A percentile compares a stretch with the other conserved stretches of the same genome.
Conservation (phyloP, 768 basidiomycete genomes). For the Nidularia sp. region DNA sequence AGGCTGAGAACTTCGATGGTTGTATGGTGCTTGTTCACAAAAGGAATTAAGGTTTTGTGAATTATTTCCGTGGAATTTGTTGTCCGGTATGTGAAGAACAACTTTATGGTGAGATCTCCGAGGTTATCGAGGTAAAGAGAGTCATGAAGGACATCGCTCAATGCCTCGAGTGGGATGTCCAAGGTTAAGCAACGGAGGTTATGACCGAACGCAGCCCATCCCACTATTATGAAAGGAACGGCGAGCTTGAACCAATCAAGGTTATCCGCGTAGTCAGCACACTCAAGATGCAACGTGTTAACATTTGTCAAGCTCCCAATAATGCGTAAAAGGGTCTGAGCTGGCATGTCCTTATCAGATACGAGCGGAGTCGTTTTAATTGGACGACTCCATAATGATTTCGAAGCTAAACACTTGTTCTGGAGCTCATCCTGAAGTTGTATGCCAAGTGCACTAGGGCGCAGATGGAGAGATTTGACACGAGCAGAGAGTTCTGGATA, state of each 20-base stretch:
- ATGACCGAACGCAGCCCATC: conserved; percentile 15
- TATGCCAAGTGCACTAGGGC: not conserved
- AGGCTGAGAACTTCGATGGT: conserved; percentile 10
- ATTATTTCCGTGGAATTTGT: conserved; percentile 9
- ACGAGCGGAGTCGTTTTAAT: not conserved
- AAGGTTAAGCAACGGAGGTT: conserved; percentile 12
- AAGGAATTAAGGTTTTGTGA: conserved; percentile 12
- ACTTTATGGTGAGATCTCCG: conserved; percentile 10
- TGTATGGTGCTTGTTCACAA: conserved; percentile 14
- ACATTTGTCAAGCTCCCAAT: not conserved
- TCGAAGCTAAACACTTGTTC: not conserved
- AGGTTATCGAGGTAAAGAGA: conserved; percentile 8
- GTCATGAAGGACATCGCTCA: conserved; percentile 6
- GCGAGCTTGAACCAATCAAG: not conserved
- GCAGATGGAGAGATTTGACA: not conserved
- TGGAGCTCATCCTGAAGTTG: not conserved
- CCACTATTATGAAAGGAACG: conserved; percentile 8
- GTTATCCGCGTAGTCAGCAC: not conserved
- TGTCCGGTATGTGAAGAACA: conserved; percentile 11
- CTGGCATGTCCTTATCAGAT: not conserved
- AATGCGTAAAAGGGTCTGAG: not conserved
- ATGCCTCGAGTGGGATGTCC: conserved; percentile 15
- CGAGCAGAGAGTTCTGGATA: not conserved
- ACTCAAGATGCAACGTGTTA: not conserved
- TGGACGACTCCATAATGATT: not conserved